Base-by-base conservation (phyloP, 1,284 basidiomycete species). In the Rhodotorula sp. region DNA sequence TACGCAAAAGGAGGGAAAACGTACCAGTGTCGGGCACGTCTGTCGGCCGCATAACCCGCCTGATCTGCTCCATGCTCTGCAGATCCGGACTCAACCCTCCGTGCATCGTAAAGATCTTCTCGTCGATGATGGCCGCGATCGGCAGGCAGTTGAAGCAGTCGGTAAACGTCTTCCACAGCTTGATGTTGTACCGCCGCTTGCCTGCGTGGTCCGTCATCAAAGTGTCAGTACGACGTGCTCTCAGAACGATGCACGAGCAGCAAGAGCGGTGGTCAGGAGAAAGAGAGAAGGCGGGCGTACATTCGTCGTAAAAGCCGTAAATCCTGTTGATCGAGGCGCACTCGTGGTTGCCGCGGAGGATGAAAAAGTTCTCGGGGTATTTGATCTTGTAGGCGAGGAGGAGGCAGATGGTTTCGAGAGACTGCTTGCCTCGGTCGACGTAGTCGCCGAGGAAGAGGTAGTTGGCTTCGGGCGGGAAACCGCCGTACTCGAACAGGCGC, bases 31-130 rank as follows among this genome's bases (percentile, higher is more conserved):
- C 95, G 74, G 96, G 95, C 66, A 99, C 95, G 82, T 99, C 95
- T 70, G 95, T 99, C 53, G 95, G 96, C 84, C 95, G 86, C 95
- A 98, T 98, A 62, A 99, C 95, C 81, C 95, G 87, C 81, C 96
- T 87, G 85, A 99, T 99, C 85, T 99, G 95, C 83, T 99, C 95
- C 95, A 99, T 99, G 79, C 91, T 93, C 85, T 98, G 95, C 75
- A 99, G 85, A 83, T 98, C 95, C 62, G 96, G 95, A 82, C 91
- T 95, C 78, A 97, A 85, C 60, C 90, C 90, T 62, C 91, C 91
- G 78, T 95, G 92, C 81, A 83, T 82, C 29, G 92, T 95, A 82
- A 95, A 95, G 80, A 95, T 95, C 84, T 95, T 95, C 82, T 95
- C 93, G 83, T 95, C 93, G 80, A 95, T 95, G 83, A 95, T 95